Evolutionary conservation across 352 stramenopile species (phyloP).

Genomic region (Phytophthora melonis): DNA sequence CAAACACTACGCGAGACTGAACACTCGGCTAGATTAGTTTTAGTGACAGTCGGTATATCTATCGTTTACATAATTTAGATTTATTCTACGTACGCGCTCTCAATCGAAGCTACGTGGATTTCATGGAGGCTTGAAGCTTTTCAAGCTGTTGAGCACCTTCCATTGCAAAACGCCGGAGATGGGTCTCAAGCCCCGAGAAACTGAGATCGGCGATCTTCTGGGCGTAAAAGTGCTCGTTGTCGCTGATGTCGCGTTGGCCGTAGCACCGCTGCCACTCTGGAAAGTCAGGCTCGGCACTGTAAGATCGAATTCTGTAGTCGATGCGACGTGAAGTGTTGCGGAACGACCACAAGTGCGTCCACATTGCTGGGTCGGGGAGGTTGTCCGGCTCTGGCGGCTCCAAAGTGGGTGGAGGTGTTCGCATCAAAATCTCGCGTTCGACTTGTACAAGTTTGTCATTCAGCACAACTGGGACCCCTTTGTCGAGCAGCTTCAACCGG

Average conservation of each 20-base stretch:
- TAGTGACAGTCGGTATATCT: constrained; percentile 4
- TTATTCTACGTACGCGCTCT: constrained; percentile 17
- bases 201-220: constrained; percentile 36
- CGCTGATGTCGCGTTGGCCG: constrained; percentile 43
- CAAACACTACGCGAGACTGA: constrained; percentile 17
- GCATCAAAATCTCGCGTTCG: constrained; percentile 22
- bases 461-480: constrained; percentile 12
- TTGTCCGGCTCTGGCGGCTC: constrained; percentile 32
- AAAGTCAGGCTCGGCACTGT: constrained; percentile 45
- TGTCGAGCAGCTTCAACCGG: constrained; percentile 23
- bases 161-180: constrained; percentile 41
- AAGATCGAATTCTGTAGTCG: constrained; percentile 66
- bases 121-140: not conserved
- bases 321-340: constrained; percentile 44
- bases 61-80: constrained; percentile 26
- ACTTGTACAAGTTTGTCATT: constrained; percentile 23
- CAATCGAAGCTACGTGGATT: constrained; percentile 7
- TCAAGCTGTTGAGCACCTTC: constrained; percentile 39
- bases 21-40: not conserved
- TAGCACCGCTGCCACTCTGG: constrained; percentile 66
- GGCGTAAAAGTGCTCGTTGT: constrained; percentile 46
- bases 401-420: constrained; percentile 27
- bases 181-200: constrained; percentile 43
- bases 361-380: constrained; percentile 59
- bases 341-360: constrained; percentile 73